Evolutionary conservation across 371 early-diverging fungal genomes (phyloP).

Genomic region (Coemansia sp.): DNA sequence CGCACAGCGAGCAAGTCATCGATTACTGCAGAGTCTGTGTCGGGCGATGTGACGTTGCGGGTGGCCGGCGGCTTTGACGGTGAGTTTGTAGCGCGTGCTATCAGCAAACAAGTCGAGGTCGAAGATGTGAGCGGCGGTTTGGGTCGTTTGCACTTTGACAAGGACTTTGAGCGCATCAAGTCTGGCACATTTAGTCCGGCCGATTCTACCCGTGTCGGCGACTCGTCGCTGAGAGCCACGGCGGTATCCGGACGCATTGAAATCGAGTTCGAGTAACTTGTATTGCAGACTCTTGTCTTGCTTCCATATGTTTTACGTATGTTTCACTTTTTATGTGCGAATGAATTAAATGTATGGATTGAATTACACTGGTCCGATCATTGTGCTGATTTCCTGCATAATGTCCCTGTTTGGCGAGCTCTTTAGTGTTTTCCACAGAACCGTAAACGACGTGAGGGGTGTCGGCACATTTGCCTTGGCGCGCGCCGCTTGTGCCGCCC

Average conservation of each 20-base stretch:
- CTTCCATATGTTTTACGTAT: background rate
- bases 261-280: conserved; percentile 31
- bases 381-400: conserved; percentile 36
- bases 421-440: conserved; percentile 35
- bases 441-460: conserved; percentile 33
- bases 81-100: conserved; percentile 27
- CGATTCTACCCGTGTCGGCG: conserved; percentile 20
- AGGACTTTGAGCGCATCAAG: conserved; percentile 29
- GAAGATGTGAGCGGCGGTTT: conserved; percentile 45
- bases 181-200: conserved; percentile 44
- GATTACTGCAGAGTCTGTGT: conserved; percentile 31
- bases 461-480: conserved; percentile 5
- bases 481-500: conserved; percentile 2
- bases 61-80: conserved; percentile 47
- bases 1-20: conserved; percentile 28
- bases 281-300: no score
- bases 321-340: background rate
- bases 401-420: conserved; percentile 13
- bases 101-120: conserved; percentile 30
- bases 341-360: background rate
- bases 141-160: conserved; percentile 50
- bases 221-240: conserved; percentile 25
- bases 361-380: conserved; percentile 18
- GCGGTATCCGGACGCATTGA: conserved; percentile 31
- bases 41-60: conserved; percentile 29